Base-by-base conservation (phyloP, 371 early-diverging fungal genomes). In the Dinochytrium kinnereticum region DNA sequence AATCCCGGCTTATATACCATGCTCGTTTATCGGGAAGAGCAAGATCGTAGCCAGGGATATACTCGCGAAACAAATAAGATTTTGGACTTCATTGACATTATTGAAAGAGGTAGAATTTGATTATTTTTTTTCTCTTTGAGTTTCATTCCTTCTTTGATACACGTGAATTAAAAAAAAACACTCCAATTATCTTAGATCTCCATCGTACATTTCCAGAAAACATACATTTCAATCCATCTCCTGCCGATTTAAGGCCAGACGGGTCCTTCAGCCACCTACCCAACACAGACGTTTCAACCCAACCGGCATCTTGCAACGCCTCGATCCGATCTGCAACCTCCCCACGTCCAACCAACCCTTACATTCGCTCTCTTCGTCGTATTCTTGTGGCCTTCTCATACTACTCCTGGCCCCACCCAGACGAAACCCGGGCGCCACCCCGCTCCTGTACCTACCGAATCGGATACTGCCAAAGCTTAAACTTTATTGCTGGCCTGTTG, bases 391-490 rank as follows among this genome's bases (percentile, higher is more conserved):
- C 93, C 0, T 95, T 93, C 72, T 82, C 82, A 30, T 85, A 82
- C 72, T 85, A 84, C 59, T 80, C 82, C 28, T 82, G 80, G 80
- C 79, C 81, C 1, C 84, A 81, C 49, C 82, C 79, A 21, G 75
- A 75, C 66, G 66, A 72, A 26, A 50, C 71, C 24, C 64, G 72
- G 5, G 53, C 50, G 1, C 80, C 74, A 0, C 73, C 74, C 17
- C 15, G 61, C 17, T 64, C 71, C 26, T 74, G 75, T 55, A 72
- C 69, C 39, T 83, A 85, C 5, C 78, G 88, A 13, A 92, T 94
- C 51, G 95, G 94, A 10, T 95, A 95, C 78, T 92, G 93, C 75
- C 94, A 95, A 78, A 90, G 92, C 1, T 87, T 95, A 74, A 94
- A 93, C 69, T 93, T 92, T 70, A 79, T 95, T 39, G 94, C 86